phyloP scores from a whole-genome alignment of 371 early-diverging fungal species.

The Coemansia sp. region DNA sequence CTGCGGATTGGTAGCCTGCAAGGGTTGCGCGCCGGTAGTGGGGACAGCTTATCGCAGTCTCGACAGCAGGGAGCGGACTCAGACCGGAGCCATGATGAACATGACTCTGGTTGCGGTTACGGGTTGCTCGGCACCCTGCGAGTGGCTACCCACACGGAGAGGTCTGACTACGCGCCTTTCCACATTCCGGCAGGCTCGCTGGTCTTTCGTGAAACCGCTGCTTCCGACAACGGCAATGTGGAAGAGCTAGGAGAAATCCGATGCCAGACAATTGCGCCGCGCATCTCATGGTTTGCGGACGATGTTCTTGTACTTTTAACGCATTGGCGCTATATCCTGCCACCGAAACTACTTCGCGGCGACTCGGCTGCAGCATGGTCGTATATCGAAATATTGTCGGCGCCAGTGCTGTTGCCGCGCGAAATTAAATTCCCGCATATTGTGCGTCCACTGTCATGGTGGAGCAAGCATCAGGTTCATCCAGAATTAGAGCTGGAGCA shows the following conservation, averaged over 20 bases:
- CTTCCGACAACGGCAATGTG: not conserved
- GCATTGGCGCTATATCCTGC: conserved; percentile 33
- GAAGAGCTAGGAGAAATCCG: conserved; percentile 8
- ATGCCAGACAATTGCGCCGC: conserved; percentile 17
- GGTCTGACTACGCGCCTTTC: conserved; percentile 12
- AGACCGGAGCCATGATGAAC: not conserved
- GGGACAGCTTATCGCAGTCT: not conserved
- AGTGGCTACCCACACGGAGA: conserved; percentile 24
- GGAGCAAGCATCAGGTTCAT: conserved; percentile 21
- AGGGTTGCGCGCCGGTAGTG: not conserved
- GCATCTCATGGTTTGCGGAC: conserved; percentile 23
- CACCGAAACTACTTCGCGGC: conserved; percentile 8
- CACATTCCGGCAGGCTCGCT: conserved; percentile 20
- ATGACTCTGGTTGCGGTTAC: conserved; percentile 7
- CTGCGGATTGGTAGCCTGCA: conserved; percentile 6
- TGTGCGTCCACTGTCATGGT: conserved; percentile 27
- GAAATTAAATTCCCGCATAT: conserved; percentile 2
- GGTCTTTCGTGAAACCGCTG: conserved; percentile 11
- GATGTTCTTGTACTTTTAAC: conserved; percentile 20
- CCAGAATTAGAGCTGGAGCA: conserved; percentile 22
- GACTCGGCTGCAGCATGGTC: conserved; percentile 6
- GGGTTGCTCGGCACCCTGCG: conserved; percentile 25
- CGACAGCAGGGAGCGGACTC: not conserved
- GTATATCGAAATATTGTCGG: conserved; percentile 25
- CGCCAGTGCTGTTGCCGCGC: conserved; percentile 22